Conservation (phyloP, 495 filamentous ascomycete species). For the Penicillium parvum region DNA sequence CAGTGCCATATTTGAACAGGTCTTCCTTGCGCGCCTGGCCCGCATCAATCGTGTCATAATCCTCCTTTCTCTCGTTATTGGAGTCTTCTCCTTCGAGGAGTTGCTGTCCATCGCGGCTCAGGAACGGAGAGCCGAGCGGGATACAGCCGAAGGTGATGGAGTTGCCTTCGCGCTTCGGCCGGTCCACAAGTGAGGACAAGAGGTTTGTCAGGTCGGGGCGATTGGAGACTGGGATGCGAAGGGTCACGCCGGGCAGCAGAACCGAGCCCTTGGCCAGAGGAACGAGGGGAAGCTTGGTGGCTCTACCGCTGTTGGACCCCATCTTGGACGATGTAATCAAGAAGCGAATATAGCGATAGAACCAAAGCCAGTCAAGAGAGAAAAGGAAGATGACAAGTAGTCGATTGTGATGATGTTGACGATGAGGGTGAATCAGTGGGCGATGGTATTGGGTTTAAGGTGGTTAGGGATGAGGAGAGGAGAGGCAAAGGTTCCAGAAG, state of each 20-base stretch:
- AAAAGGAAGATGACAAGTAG: conserved; percentile 2
- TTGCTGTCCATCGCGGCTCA: conserved; percentile 65
- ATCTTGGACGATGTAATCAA: conserved; percentile 23
- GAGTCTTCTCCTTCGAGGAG: conserved; percentile 53
- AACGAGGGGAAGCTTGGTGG: conserved; percentile 64
- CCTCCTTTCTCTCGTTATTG: conserved; percentile 35
- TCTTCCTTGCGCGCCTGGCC: conserved; percentile 61
- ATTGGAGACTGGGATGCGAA: conserved; percentile 70
- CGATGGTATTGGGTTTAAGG: conserved; percentile 20
- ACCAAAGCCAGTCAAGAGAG: background rate
- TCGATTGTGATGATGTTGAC: conserved; percentile 3
- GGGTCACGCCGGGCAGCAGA: conserved; percentile 73
- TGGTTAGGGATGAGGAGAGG: conserved; percentile 8
- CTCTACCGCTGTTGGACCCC: conserved; percentile 41
- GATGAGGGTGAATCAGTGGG: conserved; percentile 18
- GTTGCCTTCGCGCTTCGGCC: conserved; percentile 58
- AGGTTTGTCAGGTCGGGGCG: conserved; percentile 80
- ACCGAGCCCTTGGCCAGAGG: conserved; percentile 69
- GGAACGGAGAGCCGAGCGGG: conserved; percentile 65
- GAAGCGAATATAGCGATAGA: conserved; percentile 8
- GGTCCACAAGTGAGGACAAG: conserved; percentile 69
- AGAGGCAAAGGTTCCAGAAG: conserved; percentile 33
- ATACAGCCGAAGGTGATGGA: conserved; percentile 75
- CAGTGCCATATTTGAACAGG: conserved; percentile 69
- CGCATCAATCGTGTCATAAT: conserved; percentile 49